These are phyloP conservation scores for Litchi chinensis DNA, from an alignment of 345 rosid species.

Conservation along the genomic window DNA sequence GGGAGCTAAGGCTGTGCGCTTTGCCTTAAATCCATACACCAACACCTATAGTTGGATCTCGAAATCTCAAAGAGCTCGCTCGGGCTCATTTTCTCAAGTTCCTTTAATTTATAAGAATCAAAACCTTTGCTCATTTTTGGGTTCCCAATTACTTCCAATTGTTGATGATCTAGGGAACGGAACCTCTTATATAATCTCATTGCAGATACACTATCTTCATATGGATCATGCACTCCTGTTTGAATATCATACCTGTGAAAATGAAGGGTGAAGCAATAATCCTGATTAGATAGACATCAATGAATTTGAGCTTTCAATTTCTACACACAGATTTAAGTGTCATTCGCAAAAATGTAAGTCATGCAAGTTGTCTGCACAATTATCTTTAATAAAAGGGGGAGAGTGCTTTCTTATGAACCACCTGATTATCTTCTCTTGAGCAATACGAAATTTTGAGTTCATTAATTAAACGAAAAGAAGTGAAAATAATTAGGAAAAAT, in stretches of 20 bases:
- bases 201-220: slow-evolving; percentile 66
- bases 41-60: slow-evolving; percentile 54
- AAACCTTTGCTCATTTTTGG: slow-evolving; percentile 26
- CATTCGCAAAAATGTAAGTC: not conserved
- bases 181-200: slow-evolving; percentile 81
- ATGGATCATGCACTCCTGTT: slow-evolving; percentile 57
- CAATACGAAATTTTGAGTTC: not conserved
- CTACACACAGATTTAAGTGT: not conserved
- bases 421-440: not conserved
- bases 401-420: not conserved
- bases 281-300: not conserved
- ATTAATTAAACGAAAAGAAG: not conserved
- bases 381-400: not conserved
- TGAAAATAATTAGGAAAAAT: not conserved
- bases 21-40: slow-evolving; percentile 57
- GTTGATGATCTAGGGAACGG: slow-evolving; percentile 60
- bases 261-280: slow-evolving; percentile 18
- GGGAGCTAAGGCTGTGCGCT: not conserved
- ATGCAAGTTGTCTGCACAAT: not conserved
- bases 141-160: slow-evolving; percentile 23
- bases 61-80: slow-evolving; percentile 61
- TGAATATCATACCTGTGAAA: slow-evolving; percentile 61
- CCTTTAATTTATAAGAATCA: slow-evolving; percentile 44
- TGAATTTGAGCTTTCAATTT: not conserved
- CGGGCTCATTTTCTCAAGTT: slow-evolving; percentile 62